phyloP scores from a whole-genome alignment of 495 filamentous ascomycete genomes.

The Pseudoneurospora amorphoporcata region DNA sequence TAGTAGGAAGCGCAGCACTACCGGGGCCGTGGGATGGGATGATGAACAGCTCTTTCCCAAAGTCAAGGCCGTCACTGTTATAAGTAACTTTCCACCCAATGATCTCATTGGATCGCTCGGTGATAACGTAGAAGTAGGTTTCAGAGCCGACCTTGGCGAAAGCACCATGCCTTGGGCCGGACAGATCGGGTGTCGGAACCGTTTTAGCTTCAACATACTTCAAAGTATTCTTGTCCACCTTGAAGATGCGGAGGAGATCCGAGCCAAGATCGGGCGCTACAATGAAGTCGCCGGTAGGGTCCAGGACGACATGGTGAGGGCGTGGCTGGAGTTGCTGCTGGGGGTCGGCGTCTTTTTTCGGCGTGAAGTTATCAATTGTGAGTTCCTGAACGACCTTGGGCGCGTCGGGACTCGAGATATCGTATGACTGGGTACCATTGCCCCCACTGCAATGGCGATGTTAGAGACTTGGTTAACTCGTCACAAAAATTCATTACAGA shows the following conservation, averaged over 20 bases:
- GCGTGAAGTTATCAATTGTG: slow-evolving; percentile 36
- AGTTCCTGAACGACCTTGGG: slow-evolving; percentile 37
- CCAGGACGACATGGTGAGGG: slow-evolving; percentile 49
- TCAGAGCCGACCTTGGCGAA: slow-evolving; percentile 42
- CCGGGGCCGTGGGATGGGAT: slow-evolving; percentile 36
- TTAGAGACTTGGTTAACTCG: slow-evolving; percentile 2
- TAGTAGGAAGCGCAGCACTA: not conserved
- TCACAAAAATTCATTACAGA: not conserved
- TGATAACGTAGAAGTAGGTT: slow-evolving; percentile 51
- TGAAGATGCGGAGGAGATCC: slow-evolving; percentile 57
- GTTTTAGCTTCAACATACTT: slow-evolving; percentile 23
- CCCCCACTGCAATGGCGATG: slow-evolving; percentile 11
- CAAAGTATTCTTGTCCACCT: slow-evolving; percentile 34
- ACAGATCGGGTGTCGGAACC: slow-evolving; percentile 32
- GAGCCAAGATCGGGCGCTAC: slow-evolving; percentile 62
- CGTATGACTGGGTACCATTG: slow-evolving; percentile 12
- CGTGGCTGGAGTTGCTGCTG: slow-evolving; percentile 33
- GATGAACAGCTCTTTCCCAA: slow-evolving; percentile 31
- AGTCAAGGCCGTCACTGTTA: slow-evolving; percentile 29
- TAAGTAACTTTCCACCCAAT: slow-evolving; percentile 51
- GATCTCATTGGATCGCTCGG: slow-evolving; percentile 51
- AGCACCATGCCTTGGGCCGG: slow-evolving; percentile 57
- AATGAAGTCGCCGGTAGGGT: slow-evolving; percentile 56
- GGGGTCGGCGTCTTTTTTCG: slow-evolving; percentile 35
- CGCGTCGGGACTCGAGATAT: slow-evolving; percentile 15